Percentiles rank a stretch among this genome's conserved stretches.
Evolutionary conservation across 108 stramenopile genomes (phyloP).

Genomic region (Seminavis robusta): DNA sequence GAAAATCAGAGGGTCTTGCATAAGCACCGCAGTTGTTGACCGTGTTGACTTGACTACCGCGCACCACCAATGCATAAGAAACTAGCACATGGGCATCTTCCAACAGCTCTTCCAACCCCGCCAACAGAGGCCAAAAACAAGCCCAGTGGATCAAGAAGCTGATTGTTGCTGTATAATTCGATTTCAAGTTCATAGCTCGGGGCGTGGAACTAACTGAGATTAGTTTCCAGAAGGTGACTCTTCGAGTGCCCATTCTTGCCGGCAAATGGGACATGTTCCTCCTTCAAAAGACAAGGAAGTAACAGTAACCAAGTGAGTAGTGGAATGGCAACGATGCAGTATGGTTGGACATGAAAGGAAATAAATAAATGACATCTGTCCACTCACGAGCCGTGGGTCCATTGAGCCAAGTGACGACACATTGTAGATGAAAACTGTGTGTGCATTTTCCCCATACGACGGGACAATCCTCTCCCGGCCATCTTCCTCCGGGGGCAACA

Average conservation of each 20-base stretch:
- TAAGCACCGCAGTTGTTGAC: no score
- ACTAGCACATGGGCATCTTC: no score
- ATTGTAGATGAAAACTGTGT: conserved; percentile 90
- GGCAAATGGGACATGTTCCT: conserved; percentile 87
- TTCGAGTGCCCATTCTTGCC: conserved; percentile 88
- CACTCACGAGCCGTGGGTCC: conserved; percentile 12
- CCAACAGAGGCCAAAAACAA: no score
- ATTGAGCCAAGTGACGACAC: conserved; percentile 74
- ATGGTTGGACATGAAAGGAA: not conserved
- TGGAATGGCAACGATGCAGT: not conserved
- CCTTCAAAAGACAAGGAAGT: conserved; percentile 19
- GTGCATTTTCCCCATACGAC: conserved; percentile 87
- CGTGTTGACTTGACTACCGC: no score
- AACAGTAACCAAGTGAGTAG: conserved; percentile 2
- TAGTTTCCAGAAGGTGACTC: no score
- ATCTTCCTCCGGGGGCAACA: conserved; percentile 79
- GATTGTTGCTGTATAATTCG: no score
- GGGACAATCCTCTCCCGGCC: conserved; percentile 88
- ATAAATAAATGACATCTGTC: not conserved
- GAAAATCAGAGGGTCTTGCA: no score
- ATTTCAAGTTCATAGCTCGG: no score
- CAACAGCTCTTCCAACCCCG: no score
- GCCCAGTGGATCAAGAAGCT: no score
- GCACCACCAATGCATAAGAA: no score
- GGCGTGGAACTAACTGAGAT: no score